phyloP scores from a whole-genome alignment of 345 rosid genomes.

The Rhizophora apiculata region DNA sequence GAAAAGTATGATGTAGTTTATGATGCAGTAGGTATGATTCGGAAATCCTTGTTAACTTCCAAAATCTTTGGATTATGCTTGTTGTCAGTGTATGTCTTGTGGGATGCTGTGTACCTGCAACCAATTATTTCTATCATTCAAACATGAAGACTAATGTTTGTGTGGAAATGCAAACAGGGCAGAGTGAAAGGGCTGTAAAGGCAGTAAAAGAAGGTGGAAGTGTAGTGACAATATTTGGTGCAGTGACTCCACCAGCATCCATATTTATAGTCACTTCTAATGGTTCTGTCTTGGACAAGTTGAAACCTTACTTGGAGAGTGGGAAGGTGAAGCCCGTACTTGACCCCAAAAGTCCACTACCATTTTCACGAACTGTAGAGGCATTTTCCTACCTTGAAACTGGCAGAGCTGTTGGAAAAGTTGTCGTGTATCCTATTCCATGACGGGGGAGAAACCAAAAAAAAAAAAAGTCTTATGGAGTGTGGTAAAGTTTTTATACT shows the following conservation, averaged over 20 bases:
- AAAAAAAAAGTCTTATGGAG: too few species aligned
- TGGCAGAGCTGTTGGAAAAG: conserved; percentile 21
- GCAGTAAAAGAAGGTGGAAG: conserved; percentile 24
- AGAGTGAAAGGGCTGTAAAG: conserved; percentile 11
- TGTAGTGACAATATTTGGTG: conserved; percentile 13
- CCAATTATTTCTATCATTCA: neutral
- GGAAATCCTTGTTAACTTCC: neutral
- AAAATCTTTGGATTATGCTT: neutral
- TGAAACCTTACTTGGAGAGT: conserved; percentile 19
- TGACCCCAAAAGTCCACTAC: conserved; percentile 15
- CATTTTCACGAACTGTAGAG: conserved; percentile 12
- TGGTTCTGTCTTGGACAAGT: conserved; percentile 13
- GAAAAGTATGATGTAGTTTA: conserved; percentile 23
- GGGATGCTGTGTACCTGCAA: neutral
- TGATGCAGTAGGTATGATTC: conserved; percentile 21
- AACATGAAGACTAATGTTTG: neutral
- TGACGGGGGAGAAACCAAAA: neutral
- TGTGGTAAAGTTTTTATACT: too few species aligned
- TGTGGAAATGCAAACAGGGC: conserved; percentile 6
- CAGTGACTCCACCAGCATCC: conserved; percentile 13
- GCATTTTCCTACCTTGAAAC: conserved; percentile 21
- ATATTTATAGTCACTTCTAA: conserved; percentile 6
- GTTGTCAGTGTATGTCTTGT: neutral
- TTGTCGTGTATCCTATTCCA: conserved; percentile 17
- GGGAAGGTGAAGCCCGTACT: conserved; percentile 20